Evolutionary conservation across 345 rosid genomes (phyloP).

Genomic region (Gossypium sturtianum): DNA sequence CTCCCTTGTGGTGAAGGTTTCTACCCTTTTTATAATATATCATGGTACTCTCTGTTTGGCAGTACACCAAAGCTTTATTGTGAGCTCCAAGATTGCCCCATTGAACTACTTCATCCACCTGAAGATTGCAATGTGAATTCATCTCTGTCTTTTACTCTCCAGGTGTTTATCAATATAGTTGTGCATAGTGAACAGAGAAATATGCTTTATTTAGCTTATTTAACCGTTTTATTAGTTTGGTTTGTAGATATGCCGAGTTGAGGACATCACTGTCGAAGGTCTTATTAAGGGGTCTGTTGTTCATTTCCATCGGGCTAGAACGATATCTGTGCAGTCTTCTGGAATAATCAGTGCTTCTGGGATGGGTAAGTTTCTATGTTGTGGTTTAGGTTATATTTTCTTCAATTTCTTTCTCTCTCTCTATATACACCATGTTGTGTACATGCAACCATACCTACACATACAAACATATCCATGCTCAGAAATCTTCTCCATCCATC

Average conservation of each 20-base stretch:
- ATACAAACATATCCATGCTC: neutral
- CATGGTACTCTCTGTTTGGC: slow-evolving; percentile 16
- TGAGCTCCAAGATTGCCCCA: slow-evolving; percentile 70
- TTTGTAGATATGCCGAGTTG: slow-evolving; percentile 91
- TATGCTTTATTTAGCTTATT: slow-evolving; percentile 13
- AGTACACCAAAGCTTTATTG: slow-evolving; percentile 91
- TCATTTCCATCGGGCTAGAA: slow-evolving; percentile 91
- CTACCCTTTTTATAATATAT: slow-evolving; percentile 3
- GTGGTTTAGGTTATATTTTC: neutral
- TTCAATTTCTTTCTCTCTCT: neutral
- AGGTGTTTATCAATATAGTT: slow-evolving; percentile 44
- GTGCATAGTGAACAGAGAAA: slow-evolving; percentile 4
- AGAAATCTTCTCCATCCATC: neutral
- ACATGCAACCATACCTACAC: neutral
- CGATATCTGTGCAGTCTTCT: slow-evolving; percentile 61
- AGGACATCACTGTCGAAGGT: slow-evolving; percentile 84
- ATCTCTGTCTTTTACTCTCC: slow-evolving; percentile 89
- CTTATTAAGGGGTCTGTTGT: slow-evolving; percentile 86
- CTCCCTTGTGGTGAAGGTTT: neutral
- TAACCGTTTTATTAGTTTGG: slow-evolving; percentile 22
- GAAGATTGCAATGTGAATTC: slow-evolving; percentile 99
- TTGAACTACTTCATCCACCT: slow-evolving; percentile 83
- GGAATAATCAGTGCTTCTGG: slow-evolving; percentile 30
- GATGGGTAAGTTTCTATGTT: slow-evolving; percentile 53
- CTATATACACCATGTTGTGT: neutral